A percentile compares a stretch with the other conserved stretches of the same genome.
Conservation (phyloP, 805 yeast species). For the Schwanniomyces sp. region DNA sequence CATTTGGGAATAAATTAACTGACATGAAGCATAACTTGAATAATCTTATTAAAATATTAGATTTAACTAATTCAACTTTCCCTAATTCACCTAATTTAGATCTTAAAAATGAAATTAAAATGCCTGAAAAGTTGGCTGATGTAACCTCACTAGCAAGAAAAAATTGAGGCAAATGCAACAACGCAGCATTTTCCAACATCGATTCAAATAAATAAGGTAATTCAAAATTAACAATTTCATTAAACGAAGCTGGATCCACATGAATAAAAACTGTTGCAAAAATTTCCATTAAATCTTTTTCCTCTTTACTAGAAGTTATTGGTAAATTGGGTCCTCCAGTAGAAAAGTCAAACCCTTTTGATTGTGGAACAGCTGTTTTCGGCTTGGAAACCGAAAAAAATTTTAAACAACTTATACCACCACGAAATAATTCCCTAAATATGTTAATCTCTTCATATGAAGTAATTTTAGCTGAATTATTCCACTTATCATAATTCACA, state of each 20-base stretch:
- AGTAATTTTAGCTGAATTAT: constrained; percentile 80
- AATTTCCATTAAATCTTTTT: constrained; percentile 92
- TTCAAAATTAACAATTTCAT: constrained; percentile 84
- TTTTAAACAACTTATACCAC: constrained; percentile 77
- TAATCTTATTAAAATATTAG: constrained; percentile 78
- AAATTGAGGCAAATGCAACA: constrained; percentile 89
- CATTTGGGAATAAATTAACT: constrained; percentile 83
- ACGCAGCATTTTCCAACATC: constrained; percentile 78
- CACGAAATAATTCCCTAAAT: constrained; percentile 74
- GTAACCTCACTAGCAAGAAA: constrained; percentile 93
- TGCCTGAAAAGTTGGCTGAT: constrained; percentile 86
- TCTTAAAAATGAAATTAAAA: constrained; percentile 73
- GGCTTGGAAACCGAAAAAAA: constrained; percentile 68
- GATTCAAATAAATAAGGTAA: constrained; percentile 74
- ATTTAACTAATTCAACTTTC: constrained; percentile 69
- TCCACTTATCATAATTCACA: constrained; percentile 61
- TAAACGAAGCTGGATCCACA: constrained; percentile 92
- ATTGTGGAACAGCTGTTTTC: constrained; percentile 22
- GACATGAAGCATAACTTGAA: constrained; percentile 96
- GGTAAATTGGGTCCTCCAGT: constrained; percentile 81
- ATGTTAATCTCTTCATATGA: constrained; percentile 81
- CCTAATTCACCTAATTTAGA: constrained; percentile 77
- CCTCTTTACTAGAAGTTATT: constrained; percentile 86
- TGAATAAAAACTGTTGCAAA: constrained; percentile 92
- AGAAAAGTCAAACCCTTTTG: constrained; percentile 54